These are phyloP conservation scores for Colletotrichum sp. DNA, from an alignment of 2,329 filamentous ascomycete species.

Conservation along the genomic window DNA sequence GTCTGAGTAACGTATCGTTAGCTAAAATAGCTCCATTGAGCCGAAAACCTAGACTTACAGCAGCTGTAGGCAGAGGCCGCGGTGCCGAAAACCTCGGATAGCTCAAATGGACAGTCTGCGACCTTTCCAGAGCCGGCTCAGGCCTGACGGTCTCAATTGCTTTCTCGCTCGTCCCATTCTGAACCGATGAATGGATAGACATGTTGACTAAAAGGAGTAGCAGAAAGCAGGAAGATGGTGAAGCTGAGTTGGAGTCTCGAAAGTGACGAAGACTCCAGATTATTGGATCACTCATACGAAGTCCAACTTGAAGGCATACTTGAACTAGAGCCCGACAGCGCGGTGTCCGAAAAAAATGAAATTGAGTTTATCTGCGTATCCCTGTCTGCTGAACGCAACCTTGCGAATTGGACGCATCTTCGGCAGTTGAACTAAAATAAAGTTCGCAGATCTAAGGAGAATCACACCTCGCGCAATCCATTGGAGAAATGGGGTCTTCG, in stretches of 20 bases:
- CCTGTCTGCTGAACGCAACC: no score
- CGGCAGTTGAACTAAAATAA: neutral
- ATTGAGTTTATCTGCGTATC: neutral
- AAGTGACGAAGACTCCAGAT: neutral
- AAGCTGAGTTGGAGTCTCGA: neutral
- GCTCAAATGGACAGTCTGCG: neutral
- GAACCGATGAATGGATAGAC: neutral
- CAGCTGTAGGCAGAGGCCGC: conserved; percentile 4
- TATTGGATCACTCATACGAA: neutral
- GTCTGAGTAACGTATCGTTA: conserved; percentile 32
- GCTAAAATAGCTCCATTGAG: neutral
- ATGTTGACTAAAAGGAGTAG: neutral
- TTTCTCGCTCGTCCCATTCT: neutral
- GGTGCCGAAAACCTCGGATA: neutral
- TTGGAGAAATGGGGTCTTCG: neutral
- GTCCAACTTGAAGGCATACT: neutral
- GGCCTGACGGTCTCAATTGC: neutral
- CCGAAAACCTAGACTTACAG: neutral
- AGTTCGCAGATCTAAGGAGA: neutral
- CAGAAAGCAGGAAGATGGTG: neutral
- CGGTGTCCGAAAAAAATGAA: neutral
- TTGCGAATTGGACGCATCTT: neutral
- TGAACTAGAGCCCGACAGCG: neutral
- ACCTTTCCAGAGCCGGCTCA: neutral
- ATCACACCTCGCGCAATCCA: neutral